These are phyloP conservation scores for Kwoniella newhampshirensis DNA, from an alignment of 768 basidiomycete species.

Conservation along the genomic window DNA sequence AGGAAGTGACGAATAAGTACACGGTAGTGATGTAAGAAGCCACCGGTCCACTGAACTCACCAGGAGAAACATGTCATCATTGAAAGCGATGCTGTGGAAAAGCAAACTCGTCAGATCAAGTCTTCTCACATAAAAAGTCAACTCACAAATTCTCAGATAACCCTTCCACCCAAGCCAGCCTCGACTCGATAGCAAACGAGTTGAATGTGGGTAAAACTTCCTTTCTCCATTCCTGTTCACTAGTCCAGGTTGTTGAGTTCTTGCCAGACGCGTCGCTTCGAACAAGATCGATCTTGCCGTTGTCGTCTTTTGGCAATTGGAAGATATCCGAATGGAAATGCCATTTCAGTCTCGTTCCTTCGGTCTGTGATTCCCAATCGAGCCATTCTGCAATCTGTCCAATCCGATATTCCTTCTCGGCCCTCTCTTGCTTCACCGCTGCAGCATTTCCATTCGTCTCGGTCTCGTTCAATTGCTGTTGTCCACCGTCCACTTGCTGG, in stretches of 20 bases:
- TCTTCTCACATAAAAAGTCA: background rate
- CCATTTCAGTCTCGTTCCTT: constrained; percentile 25
- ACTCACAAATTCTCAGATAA: constrained; percentile 47
- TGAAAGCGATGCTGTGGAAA: constrained; percentile 33
- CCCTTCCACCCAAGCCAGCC: constrained; percentile 41
- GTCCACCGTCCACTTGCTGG: too few species aligned
- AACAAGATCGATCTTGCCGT: constrained; percentile 2
- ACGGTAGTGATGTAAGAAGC: background rate
- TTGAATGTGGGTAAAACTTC: constrained; percentile 44
- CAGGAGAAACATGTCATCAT: constrained; percentile 53
- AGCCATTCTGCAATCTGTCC: constrained; percentile 51
- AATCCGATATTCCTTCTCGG: constrained; percentile 20
- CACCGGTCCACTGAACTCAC: constrained; percentile 15
- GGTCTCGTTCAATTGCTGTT: background rate
- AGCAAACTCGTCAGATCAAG: background rate
- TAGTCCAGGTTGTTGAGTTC: constrained; percentile 7
- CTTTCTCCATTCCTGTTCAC: constrained; percentile 38
- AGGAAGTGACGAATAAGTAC: background rate
- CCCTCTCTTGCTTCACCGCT: background rate
- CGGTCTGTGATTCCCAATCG: constrained; percentile 19
- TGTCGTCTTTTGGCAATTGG: constrained; percentile 19
- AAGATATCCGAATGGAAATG: constrained; percentile 50
- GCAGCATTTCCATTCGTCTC: background rate
- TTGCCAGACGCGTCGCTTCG: background rate
- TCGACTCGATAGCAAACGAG: constrained; percentile 47